phyloP scores from a whole-genome alignment of 2,329 filamentous ascomycete species.

The Pseudogymnoascus sp. region DNA sequence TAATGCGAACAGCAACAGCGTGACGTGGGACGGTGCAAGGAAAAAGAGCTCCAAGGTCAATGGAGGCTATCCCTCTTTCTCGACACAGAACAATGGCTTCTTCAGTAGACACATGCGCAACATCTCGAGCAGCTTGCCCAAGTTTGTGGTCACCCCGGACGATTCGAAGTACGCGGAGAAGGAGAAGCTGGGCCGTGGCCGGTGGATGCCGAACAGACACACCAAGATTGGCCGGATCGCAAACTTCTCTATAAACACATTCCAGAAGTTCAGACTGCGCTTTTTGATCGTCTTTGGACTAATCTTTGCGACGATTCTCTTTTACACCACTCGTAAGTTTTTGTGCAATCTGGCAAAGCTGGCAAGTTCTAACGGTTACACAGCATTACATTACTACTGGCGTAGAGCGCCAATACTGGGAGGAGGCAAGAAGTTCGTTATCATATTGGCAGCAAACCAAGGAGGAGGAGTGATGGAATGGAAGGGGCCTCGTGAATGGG shows the following conservation, averaged over 20 bases:
- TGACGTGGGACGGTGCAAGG: conserved; percentile 78
- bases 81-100: conserved; percentile 76
- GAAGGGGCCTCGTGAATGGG: conserved; percentile 97
- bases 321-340: conserved; percentile 66
- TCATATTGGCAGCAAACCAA: conserved; percentile 87
- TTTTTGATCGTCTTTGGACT: conserved; percentile 52
- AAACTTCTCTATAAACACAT: conserved; percentile 41
- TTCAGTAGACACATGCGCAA: conserved; percentile 76
- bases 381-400: conserved; percentile 46
- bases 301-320: conserved; percentile 52
- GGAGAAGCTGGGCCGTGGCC: conserved; percentile 61
- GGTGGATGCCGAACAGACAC: conserved; percentile 41
- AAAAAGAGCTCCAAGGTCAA: conserved; percentile 65
- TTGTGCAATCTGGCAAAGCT: conserved; percentile 1
- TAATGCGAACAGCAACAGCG: conserved; percentile 46
- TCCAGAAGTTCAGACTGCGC: conserved; percentile 58
- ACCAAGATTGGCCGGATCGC: conserved; percentile 41
- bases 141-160: conserved; percentile 49
- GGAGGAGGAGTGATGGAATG: conserved; percentile 98
- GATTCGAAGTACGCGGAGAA: conserved; percentile 58
- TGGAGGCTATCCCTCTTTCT: conserved; percentile 69
- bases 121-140: conserved; percentile 70
- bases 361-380: conserved; percentile 15
- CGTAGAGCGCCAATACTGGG: conserved; percentile 66
- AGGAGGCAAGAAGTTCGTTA: conserved; percentile 83